Evolutionary conservation across 805 yeast genomes (phyloP), one percentile per base, ranked within the genome.

Genomic region (Hanseniaspora singularis): DNA sequence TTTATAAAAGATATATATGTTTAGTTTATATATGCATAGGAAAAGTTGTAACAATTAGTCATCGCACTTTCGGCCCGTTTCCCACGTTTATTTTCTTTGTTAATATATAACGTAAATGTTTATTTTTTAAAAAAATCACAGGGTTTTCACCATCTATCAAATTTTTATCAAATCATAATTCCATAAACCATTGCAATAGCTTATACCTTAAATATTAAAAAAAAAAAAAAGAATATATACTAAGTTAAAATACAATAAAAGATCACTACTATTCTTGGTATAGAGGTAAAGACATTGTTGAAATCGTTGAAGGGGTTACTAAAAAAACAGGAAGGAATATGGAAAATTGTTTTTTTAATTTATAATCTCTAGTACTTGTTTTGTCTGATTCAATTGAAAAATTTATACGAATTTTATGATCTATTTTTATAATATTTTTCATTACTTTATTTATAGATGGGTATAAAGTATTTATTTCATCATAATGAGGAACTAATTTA

Each of bases 271-370:
- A 44, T n/a, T 23, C 27, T 27, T 30, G 20, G 28, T 44, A 44
- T 7, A n/a, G 19, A 7, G 48, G 48, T 15, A 44, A 24, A 3
- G 33, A 37, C 41, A 44, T 44, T 11, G 48, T 44, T 24, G 48
- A 37, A 6, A 22, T 10, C 15, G 39, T 31, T 14, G 20, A 30
- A 3, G 48, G 37, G 3, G 48, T 44, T 6, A 44, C 37, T 22
- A 44, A 14, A 18, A 30, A 44, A 12, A 44, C 38, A 1, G 48
- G 48, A 10, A 44, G n/a, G 14, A 22, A 12, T 33, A 44, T 23
- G n/a, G 48, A 36, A 23, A 44, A 44, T 11, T 44, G 48, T 38
- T 44, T 44, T 22, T 37, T 44, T 7, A 43, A 14, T 37, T 22
- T 42, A 4, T 31, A 33, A 5, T 38, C 26, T 2, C 16, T 20